Evolutionary conservation across 768 basidiomycete species (phyloP), one percentile per base, ranked within the genome.

Genomic region (Termitomyces sp.): DNA sequence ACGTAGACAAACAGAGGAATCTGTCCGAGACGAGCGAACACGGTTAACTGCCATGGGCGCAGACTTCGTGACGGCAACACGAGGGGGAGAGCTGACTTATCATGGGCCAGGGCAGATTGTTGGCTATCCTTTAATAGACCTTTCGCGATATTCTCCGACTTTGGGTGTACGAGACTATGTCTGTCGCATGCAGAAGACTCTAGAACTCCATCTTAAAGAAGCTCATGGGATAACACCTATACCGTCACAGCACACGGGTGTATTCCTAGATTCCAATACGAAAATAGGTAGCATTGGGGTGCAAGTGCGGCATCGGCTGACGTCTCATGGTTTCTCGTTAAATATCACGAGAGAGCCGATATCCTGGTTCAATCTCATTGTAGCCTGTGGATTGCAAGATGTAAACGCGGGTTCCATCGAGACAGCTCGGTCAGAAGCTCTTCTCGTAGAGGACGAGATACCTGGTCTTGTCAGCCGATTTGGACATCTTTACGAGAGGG

Each of bases 91-190:
- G 74, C 81, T 94, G 58, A 99, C 97, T 1, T 99, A 93, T 72
- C 97, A 99, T 71, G 97, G 97, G 0, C 95, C 97, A 1, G 97
- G 97, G 6, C 97, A 99, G 74, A 79, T 99, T 66, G 91, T 98
- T 16, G 97, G 95, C 32, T 99, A 99, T 70, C 93, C 95, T 2
- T 79, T 98, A 54, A 78, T 98, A 53, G 96, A 98, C 75, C 82
- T 98, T 20, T 84, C 84, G n/a, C 85, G 87, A 36, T 85, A 88
- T 65, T 76, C 82, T 48, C 92, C 95, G 8, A 76, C 87, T 54
- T 77, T 84, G 69, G 79, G 86, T 57, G 84, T 87, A 30, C 85
- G 89, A 50, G 86, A 88, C 63, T 98, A 97, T 70, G 88, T 98
- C 44, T 91, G 89, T 71, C 82, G 80, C 48, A 79, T 98, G 71